Percentiles rank a stretch among this genome's conserved stretches.
Evolutionary conservation across 1,284 basidiomycete genomes (phyloP).

Genomic region (Butyriboletus regius): DNA sequence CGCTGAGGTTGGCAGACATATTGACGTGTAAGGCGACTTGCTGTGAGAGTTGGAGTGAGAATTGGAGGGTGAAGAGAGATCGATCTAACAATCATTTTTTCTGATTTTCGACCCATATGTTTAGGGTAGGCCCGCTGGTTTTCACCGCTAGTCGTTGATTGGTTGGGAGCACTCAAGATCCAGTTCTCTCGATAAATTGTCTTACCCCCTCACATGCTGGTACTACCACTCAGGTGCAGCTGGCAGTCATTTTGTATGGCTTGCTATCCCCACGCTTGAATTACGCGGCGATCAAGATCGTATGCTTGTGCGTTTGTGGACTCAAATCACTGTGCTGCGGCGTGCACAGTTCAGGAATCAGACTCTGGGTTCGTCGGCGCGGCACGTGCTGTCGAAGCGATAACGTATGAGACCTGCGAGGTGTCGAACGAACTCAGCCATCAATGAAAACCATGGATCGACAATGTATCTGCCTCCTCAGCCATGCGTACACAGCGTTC

Average conservation of each 20-base stretch:
- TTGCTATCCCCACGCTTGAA: background rate
- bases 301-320: background rate
- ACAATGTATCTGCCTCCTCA: constrained; percentile 2
- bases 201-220: background rate
- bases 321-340: background rate
- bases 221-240: background rate
- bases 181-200: background rate
- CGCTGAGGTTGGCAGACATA: constrained; percentile 69
- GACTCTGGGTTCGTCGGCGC: background rate
- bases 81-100: constrained; percentile 19
- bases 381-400: constrained; percentile 16
- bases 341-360: background rate
- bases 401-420: constrained; percentile 20
- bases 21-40: constrained; percentile 18
- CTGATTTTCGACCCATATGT: constrained; percentile 18
- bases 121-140: constrained; percentile 29
- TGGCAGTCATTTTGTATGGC: background rate
- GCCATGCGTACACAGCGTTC: background rate
- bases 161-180: background rate
- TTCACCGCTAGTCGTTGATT: constrained; percentile 11
- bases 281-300: background rate
- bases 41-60: constrained; percentile 23
- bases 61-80: constrained; percentile 28
- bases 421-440: background rate
- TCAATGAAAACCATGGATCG: constrained; percentile 19